phyloP scores from a whole-genome alignment of 2,329 filamentous ascomycete genomes.

The Aspergillus ochraceus region DNA sequence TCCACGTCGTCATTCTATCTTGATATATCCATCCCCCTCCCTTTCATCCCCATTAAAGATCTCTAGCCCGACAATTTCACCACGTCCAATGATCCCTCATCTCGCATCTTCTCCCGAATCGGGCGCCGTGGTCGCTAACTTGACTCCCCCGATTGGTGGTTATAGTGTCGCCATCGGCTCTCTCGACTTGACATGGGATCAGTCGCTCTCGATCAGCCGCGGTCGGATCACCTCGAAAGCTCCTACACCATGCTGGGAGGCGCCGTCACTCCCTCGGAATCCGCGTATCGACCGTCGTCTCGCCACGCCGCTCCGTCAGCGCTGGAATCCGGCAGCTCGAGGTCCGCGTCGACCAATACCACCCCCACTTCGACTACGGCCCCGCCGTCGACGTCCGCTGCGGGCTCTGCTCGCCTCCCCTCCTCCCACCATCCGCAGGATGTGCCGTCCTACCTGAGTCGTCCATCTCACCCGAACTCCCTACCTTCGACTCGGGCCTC shows the following conservation, averaged over 20 bases:
- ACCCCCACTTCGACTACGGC: slow-evolving; percentile 39
- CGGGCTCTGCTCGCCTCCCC: slow-evolving; percentile 34
- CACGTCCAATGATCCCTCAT: slow-evolving; percentile 7
- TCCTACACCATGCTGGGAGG: slow-evolving; percentile 67
- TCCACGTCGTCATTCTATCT: too few relatives aligned
- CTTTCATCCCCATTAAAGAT: not conserved
- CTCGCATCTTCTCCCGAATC: slow-evolving; percentile 2
- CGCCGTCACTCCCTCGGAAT: slow-evolving; percentile 42
- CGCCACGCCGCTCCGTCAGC: slow-evolving; percentile 26
- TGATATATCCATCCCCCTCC: too few relatives aligned
- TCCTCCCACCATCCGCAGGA: slow-evolving; percentile 30
- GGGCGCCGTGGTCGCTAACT: slow-evolving; percentile 15
- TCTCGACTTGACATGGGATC: slow-evolving; percentile 58
- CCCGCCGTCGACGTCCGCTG: slow-evolving; percentile 34
- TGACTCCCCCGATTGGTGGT: slow-evolving; percentile 11
- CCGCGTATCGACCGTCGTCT: slow-evolving; percentile 33
- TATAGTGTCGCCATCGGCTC: slow-evolving; percentile 11
- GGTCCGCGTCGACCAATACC: slow-evolving; percentile 32
- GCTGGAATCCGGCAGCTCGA: slow-evolving; percentile 28
- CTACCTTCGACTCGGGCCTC: slow-evolving; percentile 26
- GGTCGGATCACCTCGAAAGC: slow-evolving; percentile 70
- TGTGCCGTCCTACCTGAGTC: slow-evolving; percentile 37
- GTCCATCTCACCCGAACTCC: slow-evolving; percentile 26
- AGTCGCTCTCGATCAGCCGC: slow-evolving; percentile 66
- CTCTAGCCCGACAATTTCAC: not conserved